Base-by-base conservation (phyloP, 2,329 filamentous ascomycete genomes). In the Fusarium bulbicola region DNA sequence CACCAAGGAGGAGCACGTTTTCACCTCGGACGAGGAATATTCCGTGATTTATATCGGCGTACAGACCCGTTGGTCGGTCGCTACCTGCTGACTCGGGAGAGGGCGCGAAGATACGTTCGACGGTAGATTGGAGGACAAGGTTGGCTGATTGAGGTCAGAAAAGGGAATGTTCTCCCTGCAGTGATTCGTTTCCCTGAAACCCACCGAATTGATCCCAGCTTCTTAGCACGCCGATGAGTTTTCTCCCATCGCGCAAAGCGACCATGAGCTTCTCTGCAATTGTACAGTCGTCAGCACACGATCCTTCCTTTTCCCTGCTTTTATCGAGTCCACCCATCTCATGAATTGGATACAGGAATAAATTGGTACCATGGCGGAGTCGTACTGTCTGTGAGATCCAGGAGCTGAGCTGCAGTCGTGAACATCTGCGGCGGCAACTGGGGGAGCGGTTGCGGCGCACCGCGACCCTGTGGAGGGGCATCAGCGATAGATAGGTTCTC, bases 191-290 rank as follows among this genome's bases (percentile, higher is more conserved):
- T 32, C 21, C 45, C 34, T 40, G 20, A 42, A 45, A 82, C 87
- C 79, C 91, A 97, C 95, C 95, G 80, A 97, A 98, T 83, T 99
- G 96, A 84, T 99, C 96, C 94, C 96, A 99, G 77, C 94, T 97
- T 79, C 96, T 89, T 76, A 99, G 85, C 52, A 98, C 93, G 36
- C 96, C 96, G 76, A 97, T 93, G 75, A 98, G 87, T 85, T 98
- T 98, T 78, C 95, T 91, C 70, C 97, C 96, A 81, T 99, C 96
- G 76, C 96, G 92, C 62, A 99, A 88, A 52, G 95, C 91, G 63
- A 98, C 89, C 84, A 98, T 91, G 67, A 99, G 91, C 85, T 99
- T 99, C 86, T 99, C 96, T 98, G 82, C 72, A 76, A 56, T 66
- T 59, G 60, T 43, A 57, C 39, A 70, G 47, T 64, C 40, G 76